Conservation (phyloP, 352 stramenopile genomes). For the Phytophthora lateralis region DNA sequence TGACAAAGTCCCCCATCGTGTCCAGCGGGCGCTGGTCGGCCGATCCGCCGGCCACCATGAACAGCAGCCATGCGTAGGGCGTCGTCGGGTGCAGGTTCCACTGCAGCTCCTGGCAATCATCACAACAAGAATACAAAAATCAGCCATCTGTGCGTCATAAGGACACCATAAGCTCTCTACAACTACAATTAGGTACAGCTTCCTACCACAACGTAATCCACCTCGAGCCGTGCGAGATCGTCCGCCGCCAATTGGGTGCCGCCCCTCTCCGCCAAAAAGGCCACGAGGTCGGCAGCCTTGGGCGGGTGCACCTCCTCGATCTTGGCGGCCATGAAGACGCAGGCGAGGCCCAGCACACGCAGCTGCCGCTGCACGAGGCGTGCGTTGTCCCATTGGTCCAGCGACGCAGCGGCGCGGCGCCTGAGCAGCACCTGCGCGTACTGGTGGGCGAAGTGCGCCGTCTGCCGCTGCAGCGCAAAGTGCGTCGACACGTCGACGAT, state of each 20-base stretch:
- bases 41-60: slow-evolving; percentile 72
- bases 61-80: slow-evolving; percentile 76
- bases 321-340: slow-evolving; percentile 86
- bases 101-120: slow-evolving; percentile 65
- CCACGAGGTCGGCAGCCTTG: slow-evolving; percentile 71
- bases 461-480: slow-evolving; percentile 82
- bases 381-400: slow-evolving; percentile 54
- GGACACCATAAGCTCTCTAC: not conserved
- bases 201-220: slow-evolving; percentile 65
- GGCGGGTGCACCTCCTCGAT: slow-evolving; percentile 84
- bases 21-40: slow-evolving; percentile 63
- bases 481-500: slow-evolving; percentile 65
- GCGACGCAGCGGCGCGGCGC: slow-evolving; percentile 40
- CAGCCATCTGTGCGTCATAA: slow-evolving; percentile 14
- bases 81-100: slow-evolving; percentile 85
- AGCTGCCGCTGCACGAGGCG: slow-evolving; percentile 59
- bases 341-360: slow-evolving; percentile 59
- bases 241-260: slow-evolving; percentile 47
- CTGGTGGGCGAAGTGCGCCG: slow-evolving; percentile 75
- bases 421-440: slow-evolving; percentile 79
- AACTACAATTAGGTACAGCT: no score
- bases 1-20: slow-evolving; percentile 81
- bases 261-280: slow-evolving; percentile 60
- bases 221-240: slow-evolving; percentile 66
- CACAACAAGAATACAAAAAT: slow-evolving; percentile 15